Evolutionary conservation across 2,329 filamentous ascomycete genomes (phyloP), one percentile per base, ranked within the genome.

Genomic region (Calonectria multiphialidica): DNA sequence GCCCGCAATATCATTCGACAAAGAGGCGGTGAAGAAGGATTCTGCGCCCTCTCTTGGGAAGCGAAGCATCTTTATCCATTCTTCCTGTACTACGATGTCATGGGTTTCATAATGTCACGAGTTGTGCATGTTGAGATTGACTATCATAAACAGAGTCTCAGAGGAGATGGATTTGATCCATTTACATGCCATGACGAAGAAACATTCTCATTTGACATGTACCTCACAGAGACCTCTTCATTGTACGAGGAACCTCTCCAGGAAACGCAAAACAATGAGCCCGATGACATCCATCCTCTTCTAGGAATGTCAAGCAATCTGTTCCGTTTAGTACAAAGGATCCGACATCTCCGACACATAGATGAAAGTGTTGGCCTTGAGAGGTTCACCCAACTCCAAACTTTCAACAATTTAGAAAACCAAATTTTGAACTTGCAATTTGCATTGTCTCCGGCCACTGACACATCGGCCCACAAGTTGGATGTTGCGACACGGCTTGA

Each of bases 11-110:
- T 70, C 37, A 49, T 70, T 25, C 57, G n/a, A 7, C 61, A 66
- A 21, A 30, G 37, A 7, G 66, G 61, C 1, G 61, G 55, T 8
- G 44, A 47, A n/a, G 18, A 33, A 10, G 53, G n/a, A 13, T 66
- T 70, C 23, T 55, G 33, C 18, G 35, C 50, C 33, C 35, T 13
- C 15, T 67, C 69, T 12, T 67, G 55, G 69, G 69, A 68, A 28
- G 64, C 69, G 8, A 23, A 37, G 3, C 49, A 40, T 47, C 47
- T 71, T 13, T 68, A 68, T 16, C 30, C 37, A 12, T 53, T 67
- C 23, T 71, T 63, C 57, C 35, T 67, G 4, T 71, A 71, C 44
- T 55, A 71, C 30, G 63, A 71, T 23, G 69, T 71, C 2, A 68
- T 71, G 69, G 64, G 69, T 49, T 55, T 71, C 13, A 55, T 70